Base-by-base conservation (phyloP, 2,329 filamentous ascomycete species). In the Curvularia verruculosa region DNA sequence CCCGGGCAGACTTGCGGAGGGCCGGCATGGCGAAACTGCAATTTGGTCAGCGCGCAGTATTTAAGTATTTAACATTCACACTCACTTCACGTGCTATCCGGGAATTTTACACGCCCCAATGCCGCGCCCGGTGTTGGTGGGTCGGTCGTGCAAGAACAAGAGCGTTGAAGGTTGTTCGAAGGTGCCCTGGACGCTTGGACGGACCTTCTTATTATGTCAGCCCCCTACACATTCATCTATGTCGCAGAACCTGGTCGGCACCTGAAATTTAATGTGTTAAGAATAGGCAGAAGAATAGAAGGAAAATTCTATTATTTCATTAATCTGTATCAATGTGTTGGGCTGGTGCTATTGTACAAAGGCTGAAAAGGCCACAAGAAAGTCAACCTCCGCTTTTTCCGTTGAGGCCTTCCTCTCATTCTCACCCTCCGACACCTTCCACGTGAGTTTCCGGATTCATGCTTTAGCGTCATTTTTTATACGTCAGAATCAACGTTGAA, bases 11-110 rank as follows among this genome's bases (percentile, higher is more conserved):
- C 62, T 76, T 73, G 60, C 75, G 73, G 63, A 75, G 67, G 55
- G 75, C 67, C 65, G 75, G 72, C 74, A 75, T 76, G 63, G 68
- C 70, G 68, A 65, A 62, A 66, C 71, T 74, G 63, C 54, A 58
- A 51, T 55, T 69, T 70, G 67, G 66, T 75, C 55, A 75, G 72
- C 68, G 68, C 58, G 64, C 57, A 66, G 66, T 52, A 56, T 49
- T 56, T 55, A 56, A 53, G 26, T 29, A 29, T 9, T 29, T 18
- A 24, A 29, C 52, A 39, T 57, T 59, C 29, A 64, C 65, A 68
- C 61, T 71, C 61, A 71, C 72, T 67, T 70, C 71, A 69, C 71
- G 72, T 70, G 58, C 64, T 69, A 62, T 63, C 64, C 59, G 61
- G 57, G 53, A 56, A 59, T 60, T 63, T 60, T 59, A 64, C 66